Base-by-base conservation (phyloP, 768 basidiomycete species). In the Naganishia vaughanmartiniae region DNA sequence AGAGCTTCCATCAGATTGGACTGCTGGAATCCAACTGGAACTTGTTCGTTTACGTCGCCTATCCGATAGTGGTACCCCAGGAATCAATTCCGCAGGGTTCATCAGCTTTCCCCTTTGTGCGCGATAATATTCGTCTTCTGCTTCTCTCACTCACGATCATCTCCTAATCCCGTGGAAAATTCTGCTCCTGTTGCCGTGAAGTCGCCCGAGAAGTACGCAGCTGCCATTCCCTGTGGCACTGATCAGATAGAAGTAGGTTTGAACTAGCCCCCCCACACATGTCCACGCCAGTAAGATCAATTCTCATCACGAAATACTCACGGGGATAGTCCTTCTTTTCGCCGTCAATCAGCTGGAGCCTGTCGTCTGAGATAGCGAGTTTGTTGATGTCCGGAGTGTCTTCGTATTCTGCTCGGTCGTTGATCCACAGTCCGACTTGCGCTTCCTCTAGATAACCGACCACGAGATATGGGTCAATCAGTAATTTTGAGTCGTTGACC, bases 191-290 rank as follows among this genome's bases (percentile, higher is more conserved):
- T 58, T 26, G 33, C 34, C 15, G 12, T 24, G n/a, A 58, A 58
- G 6, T 58, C 57, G 5, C 57, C 57, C 7, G 31, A 9, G 34
- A 34, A 58, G 34, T 58, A 58, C 34, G 34, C 19, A 3, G 57
- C 57, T 17, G 57, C 57, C 34, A 58, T 24, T 9, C 57, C 57
- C 14, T 34, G 33, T 19, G 57, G 57, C 31, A 58, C 57, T 58
- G 36, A n/a, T 14, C 17, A 24, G 14, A n/a, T n/a, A 24, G 48
- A 4, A 24, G 14, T 51, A 9, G 39, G 15, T 42, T 15, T 9
- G 39, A 42, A 9, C 39, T 9, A 42, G 39, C n/a, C n/a, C n/a
- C n/a, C n/a, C n/a, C n/a, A n/a, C n/a, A n/a, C n/a, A n/a, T n/a
- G n/a, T n/a, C n/a, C n/a, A n/a, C n/a, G n/a, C n/a, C n/a, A n/a